Evolutionary conservation across 176 grass and related monocot genomes (phyloP).

Genomic region (Carex parvula): DNA sequence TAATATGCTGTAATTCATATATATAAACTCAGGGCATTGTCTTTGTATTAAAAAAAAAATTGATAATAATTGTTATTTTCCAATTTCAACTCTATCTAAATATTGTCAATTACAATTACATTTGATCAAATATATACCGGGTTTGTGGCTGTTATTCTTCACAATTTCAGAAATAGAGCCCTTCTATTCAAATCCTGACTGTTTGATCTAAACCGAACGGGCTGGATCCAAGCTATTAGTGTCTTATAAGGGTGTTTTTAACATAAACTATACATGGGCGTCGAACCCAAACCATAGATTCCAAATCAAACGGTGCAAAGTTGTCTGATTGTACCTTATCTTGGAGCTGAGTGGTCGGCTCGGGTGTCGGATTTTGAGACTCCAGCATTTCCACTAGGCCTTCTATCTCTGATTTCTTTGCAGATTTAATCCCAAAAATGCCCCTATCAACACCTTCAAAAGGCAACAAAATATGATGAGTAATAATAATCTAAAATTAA

Average conservation of each 20-base stretch:
- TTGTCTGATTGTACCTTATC: slow-evolving; percentile 48
- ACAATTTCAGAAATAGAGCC: background rate
- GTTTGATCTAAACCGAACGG: background rate
- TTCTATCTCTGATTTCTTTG: slow-evolving; percentile 63
- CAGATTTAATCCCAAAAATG: slow-evolving; percentile 76
- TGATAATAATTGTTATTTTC: too few species aligned
- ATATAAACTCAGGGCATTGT: too few species aligned
- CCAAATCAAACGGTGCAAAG: background rate
- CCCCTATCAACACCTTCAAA: slow-evolving; percentile 49
- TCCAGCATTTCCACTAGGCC: slow-evolving; percentile 66
- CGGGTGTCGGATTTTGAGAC: slow-evolving; percentile 63
- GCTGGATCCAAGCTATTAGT: background rate
- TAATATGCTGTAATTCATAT: too few species aligned
- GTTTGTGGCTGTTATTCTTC: background rate
- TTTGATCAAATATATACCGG: background rate
- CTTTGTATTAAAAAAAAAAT: too few species aligned
- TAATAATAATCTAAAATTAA: background rate
- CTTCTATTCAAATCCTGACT: background rate
- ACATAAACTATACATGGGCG: too few species aligned
- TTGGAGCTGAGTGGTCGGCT: slow-evolving; percentile 51
- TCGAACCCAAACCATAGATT: background rate
- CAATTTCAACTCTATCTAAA: too few species aligned
- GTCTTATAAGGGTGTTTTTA: background rate
- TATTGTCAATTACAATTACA: too few species aligned
- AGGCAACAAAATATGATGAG: background rate